Percentiles rank a stretch among this genome's conserved stretches.
Conservation (phyloP, 1,284 basidiomycete species). For the Amylostereum areolatum region DNA sequence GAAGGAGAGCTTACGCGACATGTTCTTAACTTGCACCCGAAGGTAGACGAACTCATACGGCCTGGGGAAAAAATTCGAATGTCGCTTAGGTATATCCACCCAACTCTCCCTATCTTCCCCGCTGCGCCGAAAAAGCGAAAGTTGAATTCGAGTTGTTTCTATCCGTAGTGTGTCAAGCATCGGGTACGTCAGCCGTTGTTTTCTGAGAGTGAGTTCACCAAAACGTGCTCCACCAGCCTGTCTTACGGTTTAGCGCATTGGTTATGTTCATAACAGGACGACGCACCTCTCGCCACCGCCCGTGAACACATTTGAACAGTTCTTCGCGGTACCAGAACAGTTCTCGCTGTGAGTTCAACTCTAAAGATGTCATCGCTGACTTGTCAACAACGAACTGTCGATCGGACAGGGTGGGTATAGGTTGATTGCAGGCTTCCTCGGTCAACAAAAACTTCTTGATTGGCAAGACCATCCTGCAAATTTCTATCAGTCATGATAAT, state of each 20-base stretch:
- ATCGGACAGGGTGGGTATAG: conserved; percentile 81
- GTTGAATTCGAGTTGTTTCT: conserved; percentile 53
- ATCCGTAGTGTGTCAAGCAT: conserved; percentile 74
- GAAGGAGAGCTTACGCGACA: conserved; percentile 38
- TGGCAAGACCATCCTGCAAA: conserved; percentile 69
- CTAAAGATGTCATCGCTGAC: conserved; percentile 51
- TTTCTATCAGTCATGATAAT: neutral
- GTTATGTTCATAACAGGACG: conserved; percentile 1
- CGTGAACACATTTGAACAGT: conserved; percentile 62
- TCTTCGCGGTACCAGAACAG: conserved; percentile 94
- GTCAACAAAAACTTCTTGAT: conserved; percentile 64
- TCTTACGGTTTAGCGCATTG: neutral
- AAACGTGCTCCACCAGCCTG: conserved; percentile 71
- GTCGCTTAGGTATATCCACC: conserved; percentile 17
- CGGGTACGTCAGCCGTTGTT: conserved; percentile 65
- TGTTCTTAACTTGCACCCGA: conserved; percentile 51
- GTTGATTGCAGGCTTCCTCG: conserved; percentile 47
- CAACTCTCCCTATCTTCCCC: conserved; percentile 20
- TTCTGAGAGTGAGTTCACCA: conserved; percentile 72
- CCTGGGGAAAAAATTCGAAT: conserved; percentile 39
- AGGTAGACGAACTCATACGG: conserved; percentile 58
- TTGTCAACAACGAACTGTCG: conserved; percentile 91
- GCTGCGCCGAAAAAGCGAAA: conserved; percentile 41
- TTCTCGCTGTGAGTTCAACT: conserved; percentile 62
- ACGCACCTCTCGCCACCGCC: conserved; percentile 80